phyloP scores from a whole-genome alignment of 2,329 filamentous ascomycete species.

The Geoglossum cookeanum region DNA sequence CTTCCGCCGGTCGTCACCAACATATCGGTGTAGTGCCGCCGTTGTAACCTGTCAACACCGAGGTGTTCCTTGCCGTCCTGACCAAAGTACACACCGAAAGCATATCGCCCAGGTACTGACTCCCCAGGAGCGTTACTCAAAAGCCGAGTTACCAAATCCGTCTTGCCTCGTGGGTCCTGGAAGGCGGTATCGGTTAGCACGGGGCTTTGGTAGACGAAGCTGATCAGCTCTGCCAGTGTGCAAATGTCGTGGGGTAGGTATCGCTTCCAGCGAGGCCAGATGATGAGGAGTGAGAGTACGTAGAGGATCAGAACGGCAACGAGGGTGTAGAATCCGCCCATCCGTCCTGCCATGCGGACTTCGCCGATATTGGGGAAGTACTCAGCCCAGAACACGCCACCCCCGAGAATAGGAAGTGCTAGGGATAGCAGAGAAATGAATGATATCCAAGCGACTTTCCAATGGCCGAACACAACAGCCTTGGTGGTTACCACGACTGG shows the following conservation, averaged over 20 bases:
- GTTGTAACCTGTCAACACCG: constrained; percentile 3
- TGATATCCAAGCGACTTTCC: constrained; percentile 42
- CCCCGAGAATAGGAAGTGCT: constrained; percentile 45
- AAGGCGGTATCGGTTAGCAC: constrained; percentile 57
- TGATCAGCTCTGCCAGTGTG: constrained; percentile 57
- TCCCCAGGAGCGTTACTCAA: constrained; percentile 27
- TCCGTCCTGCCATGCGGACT: constrained; percentile 51
- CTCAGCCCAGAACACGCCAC: constrained; percentile 56
- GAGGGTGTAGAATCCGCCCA: constrained; percentile 54
- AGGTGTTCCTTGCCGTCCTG: constrained; percentile 4
- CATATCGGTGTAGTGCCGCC: background rate
- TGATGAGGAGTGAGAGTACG: constrained; percentile 38
- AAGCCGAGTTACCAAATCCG: constrained; percentile 49
- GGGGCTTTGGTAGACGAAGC: constrained; percentile 55
- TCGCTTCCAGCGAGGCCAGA: constrained; percentile 40
- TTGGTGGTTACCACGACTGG: constrained; percentile 40
- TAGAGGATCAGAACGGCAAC: constrained; percentile 55
- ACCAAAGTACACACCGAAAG: constrained; percentile 5
- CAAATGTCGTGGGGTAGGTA: constrained; percentile 55
- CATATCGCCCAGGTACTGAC: background rate
- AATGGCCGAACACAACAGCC: constrained; percentile 42
- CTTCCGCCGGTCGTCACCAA: background rate
- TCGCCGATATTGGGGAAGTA: constrained; percentile 30
- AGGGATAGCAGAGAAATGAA: constrained; percentile 39
- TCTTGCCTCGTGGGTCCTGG: constrained; percentile 43